Evolutionary conservation across 345 rosid species (phyloP), one percentile per base, ranked within the genome.

Genomic region (Eucalyptus marginata): DNA sequence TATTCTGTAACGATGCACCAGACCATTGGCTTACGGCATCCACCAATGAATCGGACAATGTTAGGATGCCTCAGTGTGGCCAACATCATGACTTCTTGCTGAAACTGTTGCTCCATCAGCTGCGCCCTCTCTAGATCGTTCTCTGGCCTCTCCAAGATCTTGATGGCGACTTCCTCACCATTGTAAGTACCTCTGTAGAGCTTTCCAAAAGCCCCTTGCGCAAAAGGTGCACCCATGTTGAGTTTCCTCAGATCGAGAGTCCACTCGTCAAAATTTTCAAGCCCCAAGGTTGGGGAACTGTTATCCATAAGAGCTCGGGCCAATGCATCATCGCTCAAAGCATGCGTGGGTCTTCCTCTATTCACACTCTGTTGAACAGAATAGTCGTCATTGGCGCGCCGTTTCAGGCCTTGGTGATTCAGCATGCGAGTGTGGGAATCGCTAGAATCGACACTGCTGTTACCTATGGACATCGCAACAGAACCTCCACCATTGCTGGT

Each of bases 1-100:
- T 93, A 93, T 50, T 93, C 94, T 3, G 94, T 93, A 33, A 93
- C 94, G 27, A 93, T 93, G 92, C 94, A 93, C 94, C 94, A 93
- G 11, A 93, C 93, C 88, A 90, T 89, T 17, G 93, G 93, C 87
- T 93, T 93, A 43, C 91, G 88, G 86, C 94, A 93, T 18, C 88
- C 93, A 59, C 94, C 94, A n/a, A 92, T 92, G 44, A 93, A 93
- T 27, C 92, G 89, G 86, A 93, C 94, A 17, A 92, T 92, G 90
- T 93, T 93, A 29, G 91, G 91, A 87, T 93, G 93, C 66, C 88
- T 92, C 49, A 93, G 89, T 9, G 92, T 92, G 16, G 94, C 92
- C 81, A 93, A 86, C 94, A 93, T 93, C 89, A 88, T 92, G 76
- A 93, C 93, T 91, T 93, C 93, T 85, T 92, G 94, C 58, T 93